Percentiles rank a stretch among this genome's conserved stretches.
Conservation (phyloP, 2,329 filamentous ascomycete genomes). For the Emergomyces pasteurianus region DNA sequence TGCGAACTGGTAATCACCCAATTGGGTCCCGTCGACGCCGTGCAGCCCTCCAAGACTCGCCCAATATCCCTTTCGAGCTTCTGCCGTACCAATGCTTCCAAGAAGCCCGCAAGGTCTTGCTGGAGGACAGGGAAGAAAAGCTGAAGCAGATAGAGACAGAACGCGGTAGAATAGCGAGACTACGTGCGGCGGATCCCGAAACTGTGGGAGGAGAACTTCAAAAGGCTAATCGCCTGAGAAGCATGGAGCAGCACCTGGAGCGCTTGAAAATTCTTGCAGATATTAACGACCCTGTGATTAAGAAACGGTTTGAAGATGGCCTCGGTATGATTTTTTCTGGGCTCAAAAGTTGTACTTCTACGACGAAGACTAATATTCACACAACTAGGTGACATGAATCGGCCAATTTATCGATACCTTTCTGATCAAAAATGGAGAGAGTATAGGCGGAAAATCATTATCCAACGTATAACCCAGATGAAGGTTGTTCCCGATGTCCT, state of each 20-base stretch:
- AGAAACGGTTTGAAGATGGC: constrained; percentile 88
- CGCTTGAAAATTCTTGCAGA: constrained; percentile 79
- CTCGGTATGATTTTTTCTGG: constrained; percentile 46
- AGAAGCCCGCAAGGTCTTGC: constrained; percentile 75
- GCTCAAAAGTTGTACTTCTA: constrained; percentile 2
- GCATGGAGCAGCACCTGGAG: constrained; percentile 62
- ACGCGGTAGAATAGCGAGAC: constrained; percentile 53
- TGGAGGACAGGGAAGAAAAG: constrained; percentile 71
- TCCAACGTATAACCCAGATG: constrained; percentile 79
- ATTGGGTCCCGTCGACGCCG: constrained; percentile 78
- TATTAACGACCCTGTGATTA: constrained; percentile 88
- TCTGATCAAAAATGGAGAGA: constrained; percentile 78
- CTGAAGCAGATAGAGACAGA: constrained; percentile 58
- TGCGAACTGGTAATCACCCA: constrained; percentile 56
- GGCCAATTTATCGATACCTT: constrained; percentile 87
- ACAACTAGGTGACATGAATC: constrained; percentile 73
- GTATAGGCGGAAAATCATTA: constrained; percentile 65
- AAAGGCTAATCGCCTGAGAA: constrained; percentile 55
- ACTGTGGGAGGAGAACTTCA: constrained; percentile 50
- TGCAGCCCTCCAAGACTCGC: constrained; percentile 52
- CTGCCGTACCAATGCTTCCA: constrained; percentile 97
- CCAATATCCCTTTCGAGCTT: constrained; percentile 75
- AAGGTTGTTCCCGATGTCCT: constrained; percentile 80
- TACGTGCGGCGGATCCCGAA: constrained; percentile 48
- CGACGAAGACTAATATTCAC: constrained; percentile 1